Conservation (phyloP, 495 filamentous ascomycete genomes). For the Penicillium turbatum region DNA sequence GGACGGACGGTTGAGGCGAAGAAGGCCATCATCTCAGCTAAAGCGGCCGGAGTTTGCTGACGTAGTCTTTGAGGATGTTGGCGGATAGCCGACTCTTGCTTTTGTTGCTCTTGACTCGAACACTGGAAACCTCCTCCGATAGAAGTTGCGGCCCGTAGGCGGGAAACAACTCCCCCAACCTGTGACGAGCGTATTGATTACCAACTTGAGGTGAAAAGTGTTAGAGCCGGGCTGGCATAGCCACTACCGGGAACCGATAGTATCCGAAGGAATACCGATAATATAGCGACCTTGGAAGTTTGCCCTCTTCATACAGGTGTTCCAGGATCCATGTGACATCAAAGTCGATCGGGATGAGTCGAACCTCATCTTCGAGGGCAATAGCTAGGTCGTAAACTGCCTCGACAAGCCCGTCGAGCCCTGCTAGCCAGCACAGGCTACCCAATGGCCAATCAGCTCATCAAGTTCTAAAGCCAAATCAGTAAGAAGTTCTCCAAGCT, state of each 20-base stretch:
- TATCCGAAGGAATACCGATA: not conserved
- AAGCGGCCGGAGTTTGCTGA: not conserved
- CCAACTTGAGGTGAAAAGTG: not conserved
- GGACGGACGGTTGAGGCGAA: not conserved
- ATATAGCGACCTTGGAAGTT: not conserved
- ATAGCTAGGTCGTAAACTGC: not conserved
- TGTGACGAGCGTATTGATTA: not conserved
- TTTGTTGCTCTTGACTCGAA: not conserved
- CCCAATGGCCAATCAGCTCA: not conserved
- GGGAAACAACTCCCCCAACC: not conserved
- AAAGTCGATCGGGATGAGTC: not conserved
- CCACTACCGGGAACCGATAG: not conserved
- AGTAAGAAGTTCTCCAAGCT: not conserved
- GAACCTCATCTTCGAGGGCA: not conserved
- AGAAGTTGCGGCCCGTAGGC: not conserved
- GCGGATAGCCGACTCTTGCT: not conserved
- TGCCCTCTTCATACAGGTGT: not conserved
- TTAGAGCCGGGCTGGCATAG: not conserved
- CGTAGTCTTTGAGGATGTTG: not conserved
- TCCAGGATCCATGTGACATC: not conserved
- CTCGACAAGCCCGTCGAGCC: not conserved
- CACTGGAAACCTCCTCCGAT: not conserved
- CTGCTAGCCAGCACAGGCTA: not conserved
- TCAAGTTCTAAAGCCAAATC: no score
- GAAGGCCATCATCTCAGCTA: not conserved